These are phyloP conservation scores for Avena eriantha DNA, from an alignment of 176 grass and related monocot genomes.

Conservation along the genomic window DNA sequence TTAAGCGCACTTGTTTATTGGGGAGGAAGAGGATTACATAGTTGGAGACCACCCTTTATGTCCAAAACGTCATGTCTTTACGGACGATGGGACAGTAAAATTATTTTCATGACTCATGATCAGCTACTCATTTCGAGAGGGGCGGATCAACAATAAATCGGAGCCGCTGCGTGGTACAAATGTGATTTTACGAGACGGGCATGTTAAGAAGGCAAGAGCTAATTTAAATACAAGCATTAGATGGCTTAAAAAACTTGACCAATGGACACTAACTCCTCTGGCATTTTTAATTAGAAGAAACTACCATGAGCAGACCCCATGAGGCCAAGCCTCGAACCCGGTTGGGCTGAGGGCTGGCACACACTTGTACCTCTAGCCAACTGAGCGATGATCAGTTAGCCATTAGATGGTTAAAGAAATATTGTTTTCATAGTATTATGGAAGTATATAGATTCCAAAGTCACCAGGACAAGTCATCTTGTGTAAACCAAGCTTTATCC, in stretches of 20 bases:
- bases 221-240: constrained; percentile 16
- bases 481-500: constrained; percentile 25
- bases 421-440: background rate
- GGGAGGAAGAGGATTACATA: constrained; percentile 11
- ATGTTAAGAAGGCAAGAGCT: constrained; percentile 18
- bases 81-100: background rate
- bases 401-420: constrained; percentile 5
- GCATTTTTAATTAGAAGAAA: constrained; percentile 21
- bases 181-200: background rate
- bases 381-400: background rate
- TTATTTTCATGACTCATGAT: background rate
- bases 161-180: constrained; percentile 12
- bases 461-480: constrained; percentile 21
- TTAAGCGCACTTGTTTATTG: constrained; percentile 11
- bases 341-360: background rate
- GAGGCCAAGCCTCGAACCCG: background rate
- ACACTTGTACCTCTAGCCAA: constrained; percentile 6
- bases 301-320: background rate
- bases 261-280: background rate
- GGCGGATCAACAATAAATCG: constrained; percentile 16
- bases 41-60: background rate
- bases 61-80: background rate
- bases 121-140: constrained; percentile 25
- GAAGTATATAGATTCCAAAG: constrained; percentile 12
- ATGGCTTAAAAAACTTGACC: constrained; percentile 17